Base-by-base conservation (phyloP, 2,329 filamentous ascomycete genomes). In the Paracamarosporium sp. region DNA sequence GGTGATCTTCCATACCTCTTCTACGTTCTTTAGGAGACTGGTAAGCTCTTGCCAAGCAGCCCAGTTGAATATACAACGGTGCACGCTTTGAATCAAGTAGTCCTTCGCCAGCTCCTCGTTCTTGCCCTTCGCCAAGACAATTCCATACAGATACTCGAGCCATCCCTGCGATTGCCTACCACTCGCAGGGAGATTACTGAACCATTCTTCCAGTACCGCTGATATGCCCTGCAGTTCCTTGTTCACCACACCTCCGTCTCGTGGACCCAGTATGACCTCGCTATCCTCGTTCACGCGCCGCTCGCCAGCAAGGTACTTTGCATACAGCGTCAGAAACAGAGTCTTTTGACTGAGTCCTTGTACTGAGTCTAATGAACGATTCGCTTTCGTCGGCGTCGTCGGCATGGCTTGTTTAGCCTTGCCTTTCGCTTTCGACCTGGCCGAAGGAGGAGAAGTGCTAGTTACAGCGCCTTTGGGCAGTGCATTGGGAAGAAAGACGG, bases 201-300 rank as follows among this genome's bases (percentile, higher is more conserved):
- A 94, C 89, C 93, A 97, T 22, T 86, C 85, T 64, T 95, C 88
- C 30, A 99, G 80, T 30, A 90, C 89, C 6, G 89, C 86, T 20
- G 90, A 88, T 35, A 98, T 86, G 0, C 86, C 83, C 2, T 90
- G 83, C 28, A 99, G 80, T 74, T 98, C 92, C 74, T 93, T 92
- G 75, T 99, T 99, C 1, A 92, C 91, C 30, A 89, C 88, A 1
- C 93, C 93, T 13, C 92, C 88, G 76, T 99, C 95, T 57, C 93
- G 89, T 1, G 95, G 94, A 0, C 95, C 95, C 78, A 98, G 87
- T 50, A 99, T 91, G 90, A 97, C 97, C 79, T 99, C 95, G 22
- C 91, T 92, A 56, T 98, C 94, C 76, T 99, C 95, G 68, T 97
- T 92, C 77, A 94, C 97, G 63, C 92, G 88, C 82, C 98, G 97